These are phyloP conservation scores for Thecaphora frezii DNA, from an alignment of 1,284 basidiomycete genomes.

Conservation along the genomic window DNA sequence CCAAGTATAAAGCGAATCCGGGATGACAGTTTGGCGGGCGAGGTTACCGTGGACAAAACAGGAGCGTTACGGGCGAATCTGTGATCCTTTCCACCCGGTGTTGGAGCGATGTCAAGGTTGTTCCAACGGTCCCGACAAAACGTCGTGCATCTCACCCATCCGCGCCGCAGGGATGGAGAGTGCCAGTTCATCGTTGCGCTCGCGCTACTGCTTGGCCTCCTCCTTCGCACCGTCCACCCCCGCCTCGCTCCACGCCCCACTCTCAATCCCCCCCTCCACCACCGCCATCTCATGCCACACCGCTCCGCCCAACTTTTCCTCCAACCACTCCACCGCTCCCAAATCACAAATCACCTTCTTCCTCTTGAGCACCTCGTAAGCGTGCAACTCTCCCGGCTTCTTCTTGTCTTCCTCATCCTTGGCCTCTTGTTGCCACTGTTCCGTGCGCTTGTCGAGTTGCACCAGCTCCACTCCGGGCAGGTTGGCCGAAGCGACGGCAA, in stretches of 20 bases:
- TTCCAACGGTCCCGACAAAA: no score
- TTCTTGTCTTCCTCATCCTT: conserved; percentile 49
- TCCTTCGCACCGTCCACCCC: background rate
- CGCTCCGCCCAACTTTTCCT: conserved; percentile 56
- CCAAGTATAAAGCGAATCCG: no score
- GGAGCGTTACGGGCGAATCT: no score
- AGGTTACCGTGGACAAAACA: no score
- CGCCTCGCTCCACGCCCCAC: no score
- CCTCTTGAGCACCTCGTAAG: conserved; percentile 54
- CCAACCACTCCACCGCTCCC: conserved; percentile 59
- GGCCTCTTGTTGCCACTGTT: conserved; percentile 34
- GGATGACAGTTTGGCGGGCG: no score
- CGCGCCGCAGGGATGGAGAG: no score
- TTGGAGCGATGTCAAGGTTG: no score
- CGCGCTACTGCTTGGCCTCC: background rate
- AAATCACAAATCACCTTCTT: conserved; percentile 51
- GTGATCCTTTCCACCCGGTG: no score
- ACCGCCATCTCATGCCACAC: conserved; percentile 43
- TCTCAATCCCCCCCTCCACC: conserved; percentile 5
- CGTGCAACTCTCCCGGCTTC: conserved; percentile 56
- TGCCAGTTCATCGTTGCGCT: no score
- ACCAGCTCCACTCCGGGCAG: conserved; percentile 49
- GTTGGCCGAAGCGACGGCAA: conserved; percentile 46
- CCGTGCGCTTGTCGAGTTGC: conserved; percentile 46
- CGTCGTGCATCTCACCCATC: no score